These are phyloP conservation scores for Fraxinus baroniana DNA, from an alignment of 305 asterid genomes.

Conservation along the genomic window DNA sequence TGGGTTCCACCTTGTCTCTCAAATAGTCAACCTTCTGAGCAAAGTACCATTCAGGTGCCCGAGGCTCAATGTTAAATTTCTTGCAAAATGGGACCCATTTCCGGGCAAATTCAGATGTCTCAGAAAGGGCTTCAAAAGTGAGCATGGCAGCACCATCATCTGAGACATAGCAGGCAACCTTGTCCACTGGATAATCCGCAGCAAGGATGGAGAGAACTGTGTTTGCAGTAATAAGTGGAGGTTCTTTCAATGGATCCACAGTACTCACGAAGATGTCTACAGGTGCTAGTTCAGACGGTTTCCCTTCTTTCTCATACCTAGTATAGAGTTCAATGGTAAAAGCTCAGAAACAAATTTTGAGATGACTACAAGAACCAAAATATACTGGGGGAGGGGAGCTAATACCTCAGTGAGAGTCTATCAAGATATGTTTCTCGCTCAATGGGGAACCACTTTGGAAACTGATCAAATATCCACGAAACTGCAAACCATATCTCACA, in stretches of 20 bases:
- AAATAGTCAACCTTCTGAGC: constrained; percentile 83
- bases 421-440: constrained; percentile 88
- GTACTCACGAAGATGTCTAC: constrained; percentile 91
- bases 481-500: constrained; percentile 98
- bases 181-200: constrained; percentile 91
- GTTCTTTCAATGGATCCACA: constrained; percentile 97
- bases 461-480: constrained; percentile 93
- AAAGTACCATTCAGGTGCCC: constrained; percentile 98
- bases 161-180: constrained; percentile 92
- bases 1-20: constrained; percentile 82
- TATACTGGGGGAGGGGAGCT: neutral
- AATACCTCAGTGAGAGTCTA: constrained; percentile 82
- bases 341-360: constrained; percentile 10
- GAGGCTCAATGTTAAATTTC: constrained; percentile 81
- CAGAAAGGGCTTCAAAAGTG: constrained; percentile 95
- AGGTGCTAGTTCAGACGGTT: constrained; percentile 77
- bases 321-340: constrained; percentile 27
- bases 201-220: constrained; percentile 96
- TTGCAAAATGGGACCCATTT: constrained; percentile 99
- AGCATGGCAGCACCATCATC: constrained; percentile 99
- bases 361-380: neutral
- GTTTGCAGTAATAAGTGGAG: constrained; percentile 97
- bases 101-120: constrained; percentile 94
- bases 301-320: constrained; percentile 96
- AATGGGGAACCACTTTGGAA: constrained; percentile 91